These are phyloP conservation scores for Metschnikowia lochheadii DNA, from an alignment of 805 yeast species.

Conservation along the genomic window DNA sequence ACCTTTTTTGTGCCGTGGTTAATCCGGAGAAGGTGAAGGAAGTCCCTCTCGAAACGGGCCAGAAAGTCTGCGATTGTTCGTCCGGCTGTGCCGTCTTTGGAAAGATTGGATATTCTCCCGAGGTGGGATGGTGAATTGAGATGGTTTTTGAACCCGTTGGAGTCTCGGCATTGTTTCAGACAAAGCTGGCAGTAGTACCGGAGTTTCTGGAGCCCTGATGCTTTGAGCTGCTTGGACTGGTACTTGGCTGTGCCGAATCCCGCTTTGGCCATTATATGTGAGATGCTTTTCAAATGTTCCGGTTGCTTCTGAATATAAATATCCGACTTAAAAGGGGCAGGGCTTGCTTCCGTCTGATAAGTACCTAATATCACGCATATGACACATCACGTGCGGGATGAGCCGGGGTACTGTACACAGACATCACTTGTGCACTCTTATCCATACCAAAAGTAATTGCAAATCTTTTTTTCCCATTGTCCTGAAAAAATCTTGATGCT, in stretches of 20 bases:
- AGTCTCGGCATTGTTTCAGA: conserved; percentile 90
- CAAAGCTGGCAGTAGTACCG: conserved; percentile 90
- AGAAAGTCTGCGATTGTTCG: conserved; percentile 58
- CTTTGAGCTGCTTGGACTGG: conserved; percentile 71
- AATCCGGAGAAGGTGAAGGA: conserved; percentile 55
- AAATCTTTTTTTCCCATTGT: no score
- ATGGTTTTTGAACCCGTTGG: conserved; percentile 92
- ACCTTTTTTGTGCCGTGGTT: conserved; percentile 80
- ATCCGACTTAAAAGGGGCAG: not conserved
- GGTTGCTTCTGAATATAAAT: not conserved
- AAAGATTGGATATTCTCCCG: conserved; percentile 41
- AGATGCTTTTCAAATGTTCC: not conserved
- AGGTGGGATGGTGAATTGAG: conserved; percentile 76
- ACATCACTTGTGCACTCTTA: no score
- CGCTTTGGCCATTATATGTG: conserved; percentile 26
- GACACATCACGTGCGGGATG: not conserved
- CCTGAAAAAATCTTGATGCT: no score
- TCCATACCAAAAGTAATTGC: no score
- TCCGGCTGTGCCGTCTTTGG: conserved; percentile 39
- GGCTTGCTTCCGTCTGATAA: not conserved
- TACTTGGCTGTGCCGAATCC: conserved; percentile 53
- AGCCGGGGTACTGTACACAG: not conserved
- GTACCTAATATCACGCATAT: not conserved
- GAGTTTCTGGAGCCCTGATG: conserved; percentile 80
- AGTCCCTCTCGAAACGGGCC: conserved; percentile 55